Percentiles rank a stretch among this genome's conserved stretches.
Conservation (phyloP, 768 basidiomycete genomes). For the Trametes maxima region DNA sequence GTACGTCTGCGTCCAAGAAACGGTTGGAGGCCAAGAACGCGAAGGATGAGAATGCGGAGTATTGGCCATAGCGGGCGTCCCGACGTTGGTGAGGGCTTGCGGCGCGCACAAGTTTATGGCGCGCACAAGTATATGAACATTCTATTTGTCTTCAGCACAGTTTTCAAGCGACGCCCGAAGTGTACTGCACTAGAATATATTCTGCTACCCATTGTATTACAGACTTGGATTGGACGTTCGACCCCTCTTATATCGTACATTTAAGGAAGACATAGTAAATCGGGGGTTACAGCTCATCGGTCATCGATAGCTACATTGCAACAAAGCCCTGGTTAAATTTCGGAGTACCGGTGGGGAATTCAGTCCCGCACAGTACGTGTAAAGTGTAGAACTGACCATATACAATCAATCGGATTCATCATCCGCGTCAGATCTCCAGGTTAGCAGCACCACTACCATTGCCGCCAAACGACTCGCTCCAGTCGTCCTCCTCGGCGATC, state of each 20-base stretch:
- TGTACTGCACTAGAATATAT: not conserved
- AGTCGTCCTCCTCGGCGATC: slow-evolving; percentile 23
- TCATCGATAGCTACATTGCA: too few relatives aligned
- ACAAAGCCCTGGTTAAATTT: too few relatives aligned
- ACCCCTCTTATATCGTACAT: too few relatives aligned
- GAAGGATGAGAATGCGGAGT: slow-evolving; percentile 13
- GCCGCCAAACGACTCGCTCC: slow-evolving; percentile 21
- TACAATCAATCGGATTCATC: not conserved
- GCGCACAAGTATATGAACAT: not conserved
- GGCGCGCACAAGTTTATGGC: not conserved
- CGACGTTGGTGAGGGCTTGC: not conserved
- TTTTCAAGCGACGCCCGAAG: too few relatives aligned
- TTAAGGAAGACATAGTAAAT: too few relatives aligned
- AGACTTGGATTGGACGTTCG: too few relatives aligned
- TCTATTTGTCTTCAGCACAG: too few relatives aligned
- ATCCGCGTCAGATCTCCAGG: slow-evolving; percentile 5
- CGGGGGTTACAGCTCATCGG: too few relatives aligned
- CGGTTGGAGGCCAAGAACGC: slow-evolving; percentile 23
- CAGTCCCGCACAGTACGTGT: too few relatives aligned
- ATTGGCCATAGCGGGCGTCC: slow-evolving; percentile 15
- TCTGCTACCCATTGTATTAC: not conserved
- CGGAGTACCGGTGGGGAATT: too few relatives aligned
- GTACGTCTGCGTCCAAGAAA: slow-evolving; percentile 38
- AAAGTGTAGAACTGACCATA: not conserved
- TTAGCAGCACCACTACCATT: not conserved